Evolutionary conservation across 2,329 filamentous ascomycete species (phyloP).

Genomic region (Fusarium abutilonis): DNA sequence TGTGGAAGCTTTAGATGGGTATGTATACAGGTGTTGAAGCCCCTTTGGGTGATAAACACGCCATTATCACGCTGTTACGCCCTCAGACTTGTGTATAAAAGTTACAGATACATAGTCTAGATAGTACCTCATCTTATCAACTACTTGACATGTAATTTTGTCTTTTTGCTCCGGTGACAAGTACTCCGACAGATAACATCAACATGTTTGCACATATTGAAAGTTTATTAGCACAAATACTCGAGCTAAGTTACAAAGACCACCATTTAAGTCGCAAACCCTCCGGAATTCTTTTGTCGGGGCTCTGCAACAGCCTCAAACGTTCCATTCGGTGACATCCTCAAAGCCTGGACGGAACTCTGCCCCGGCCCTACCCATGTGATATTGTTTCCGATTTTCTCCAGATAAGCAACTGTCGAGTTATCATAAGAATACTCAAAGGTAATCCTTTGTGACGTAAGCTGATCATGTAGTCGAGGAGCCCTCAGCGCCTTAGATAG

Average conservation of each 20-base stretch:
- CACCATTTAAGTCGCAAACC: slow-evolving; percentile 55
- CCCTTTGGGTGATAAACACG: too few species aligned
- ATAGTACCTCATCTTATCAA: too few species aligned
- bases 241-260: too few species aligned
- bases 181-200: too few species aligned
- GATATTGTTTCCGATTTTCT: slow-evolving; percentile 75
- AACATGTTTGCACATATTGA: too few species aligned
- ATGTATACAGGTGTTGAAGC: too few species aligned
- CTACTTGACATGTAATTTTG: too few species aligned
- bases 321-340: slow-evolving; percentile 67
- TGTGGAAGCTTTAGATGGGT: slow-evolving; percentile 31
- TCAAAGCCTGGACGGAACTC: slow-evolving; percentile 79
- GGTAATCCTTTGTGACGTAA: slow-evolving; percentile 72
- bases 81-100: too few species aligned
- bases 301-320: slow-evolving; percentile 88
- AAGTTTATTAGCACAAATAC: too few species aligned
- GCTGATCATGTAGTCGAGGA: slow-evolving; percentile 84
- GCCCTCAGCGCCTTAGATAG: slow-evolving; percentile 70
- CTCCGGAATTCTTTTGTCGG: slow-evolving; percentile 79
- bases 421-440: slow-evolving; percentile 82
- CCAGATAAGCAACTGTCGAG: slow-evolving; percentile 72
- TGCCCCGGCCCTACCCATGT: slow-evolving; percentile 70
- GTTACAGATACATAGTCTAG: too few species aligned
- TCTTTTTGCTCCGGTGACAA: too few species aligned
- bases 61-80: too few species aligned